These are phyloP conservation scores for Phyllostachys edulis DNA, from an alignment of 176 grass and related monocot species.

Conservation along the genomic window DNA sequence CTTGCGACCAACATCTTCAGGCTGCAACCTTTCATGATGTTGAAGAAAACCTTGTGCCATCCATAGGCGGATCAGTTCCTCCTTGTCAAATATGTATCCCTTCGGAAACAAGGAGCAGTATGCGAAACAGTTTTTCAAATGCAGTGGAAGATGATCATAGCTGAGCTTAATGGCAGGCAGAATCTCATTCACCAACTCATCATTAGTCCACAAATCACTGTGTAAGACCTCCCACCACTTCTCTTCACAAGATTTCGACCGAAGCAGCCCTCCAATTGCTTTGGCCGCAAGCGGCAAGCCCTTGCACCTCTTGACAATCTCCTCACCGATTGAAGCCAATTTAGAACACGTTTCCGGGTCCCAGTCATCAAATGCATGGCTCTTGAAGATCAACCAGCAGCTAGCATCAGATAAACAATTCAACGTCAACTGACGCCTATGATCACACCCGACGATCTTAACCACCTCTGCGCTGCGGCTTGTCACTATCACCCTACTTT, in stretches of 20 bases:
- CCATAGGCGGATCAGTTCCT: slow-evolving; percentile 40
- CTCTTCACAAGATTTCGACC: neutral
- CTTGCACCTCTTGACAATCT: slow-evolving; percentile 27
- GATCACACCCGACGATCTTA: slow-evolving; percentile 2
- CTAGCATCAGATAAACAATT: slow-evolving; percentile 17
- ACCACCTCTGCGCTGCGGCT: slow-evolving; percentile 10
- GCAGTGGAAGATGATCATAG: slow-evolving; percentile 22
- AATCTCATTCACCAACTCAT: slow-evolving; percentile 10
- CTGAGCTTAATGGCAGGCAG: slow-evolving; percentile 29
- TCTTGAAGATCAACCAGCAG: slow-evolving; percentile 32
- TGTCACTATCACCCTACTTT: slow-evolving; percentile 31
- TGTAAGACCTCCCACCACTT: slow-evolving; percentile 32
- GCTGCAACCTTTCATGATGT: slow-evolving; percentile 12
- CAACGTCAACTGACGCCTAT: neutral
- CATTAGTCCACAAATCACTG: slow-evolving; percentile 24
- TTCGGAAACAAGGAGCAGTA: slow-evolving; percentile 39
- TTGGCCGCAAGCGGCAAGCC: slow-evolving; percentile 40
- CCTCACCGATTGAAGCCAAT: neutral
- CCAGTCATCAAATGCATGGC: neutral
- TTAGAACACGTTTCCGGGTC: neutral
- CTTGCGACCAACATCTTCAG: slow-evolving; percentile 32
- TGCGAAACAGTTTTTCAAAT: slow-evolving; percentile 35
- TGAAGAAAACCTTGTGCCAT: slow-evolving; percentile 45
- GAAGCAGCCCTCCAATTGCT: slow-evolving; percentile 23
- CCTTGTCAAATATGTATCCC: slow-evolving; percentile 28